phyloP scores from a whole-genome alignment of 208 protist species.

The Entamoeba moshkovskii region DNA sequence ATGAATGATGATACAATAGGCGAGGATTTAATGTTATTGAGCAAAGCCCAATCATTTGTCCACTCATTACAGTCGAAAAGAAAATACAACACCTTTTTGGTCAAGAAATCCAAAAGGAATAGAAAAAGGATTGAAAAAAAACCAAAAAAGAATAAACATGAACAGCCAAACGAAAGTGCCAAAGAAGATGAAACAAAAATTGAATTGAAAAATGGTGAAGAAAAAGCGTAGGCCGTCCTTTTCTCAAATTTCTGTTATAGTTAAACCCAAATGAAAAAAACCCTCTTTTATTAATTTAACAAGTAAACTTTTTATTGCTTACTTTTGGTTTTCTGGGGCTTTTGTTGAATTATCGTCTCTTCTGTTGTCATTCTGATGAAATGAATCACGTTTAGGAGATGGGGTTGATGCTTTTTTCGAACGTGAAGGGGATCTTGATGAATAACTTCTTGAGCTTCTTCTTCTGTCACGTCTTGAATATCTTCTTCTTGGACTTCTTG shows the following conservation, averaged over 20 bases:
- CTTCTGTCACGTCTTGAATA: not conserved
- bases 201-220: too few species aligned
- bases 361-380: not conserved
- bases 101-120: too few species aligned
- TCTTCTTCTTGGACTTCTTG: not conserved
- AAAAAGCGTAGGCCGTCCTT: too few species aligned
- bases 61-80: not conserved
- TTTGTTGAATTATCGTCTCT: not conserved
- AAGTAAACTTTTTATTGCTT: not conserved
- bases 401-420: not conserved
- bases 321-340: not conserved
- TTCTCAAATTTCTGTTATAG: too few species aligned
- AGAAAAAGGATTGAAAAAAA: too few species aligned
- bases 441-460: not conserved
- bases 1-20: not conserved
- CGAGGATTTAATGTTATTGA: not conserved
- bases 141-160: too few species aligned
- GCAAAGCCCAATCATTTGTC: not conserved
- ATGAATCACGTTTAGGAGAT: not conserved
- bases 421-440: not conserved
- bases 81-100: not conserved
- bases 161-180: too few species aligned
- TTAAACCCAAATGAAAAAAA: too few species aligned
- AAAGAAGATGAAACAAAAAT: too few species aligned
- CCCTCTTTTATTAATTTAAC: too few species aligned